Percentiles rank a stretch among this genome's conserved stretches.
Evolutionary conservation across 1,139 yeast genomes (phyloP).

Genomic region (Taphrina communis): DNA sequence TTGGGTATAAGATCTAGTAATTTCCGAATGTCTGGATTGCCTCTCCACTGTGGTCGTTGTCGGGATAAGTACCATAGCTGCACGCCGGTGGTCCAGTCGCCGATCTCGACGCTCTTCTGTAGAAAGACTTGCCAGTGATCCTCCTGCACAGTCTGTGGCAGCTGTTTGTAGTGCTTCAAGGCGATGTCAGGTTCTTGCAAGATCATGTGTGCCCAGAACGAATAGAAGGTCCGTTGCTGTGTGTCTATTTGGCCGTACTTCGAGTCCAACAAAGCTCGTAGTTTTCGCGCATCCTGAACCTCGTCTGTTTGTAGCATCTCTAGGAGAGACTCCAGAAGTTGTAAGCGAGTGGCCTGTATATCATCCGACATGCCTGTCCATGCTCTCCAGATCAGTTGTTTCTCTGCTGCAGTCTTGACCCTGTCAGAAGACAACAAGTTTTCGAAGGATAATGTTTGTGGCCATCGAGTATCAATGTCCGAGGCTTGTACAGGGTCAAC

Average conservation of each 20-base stretch:
- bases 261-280: constrained; percentile 31
- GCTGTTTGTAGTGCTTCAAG: constrained; percentile 4
- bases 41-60: not conserved
- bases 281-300: constrained; percentile 23
- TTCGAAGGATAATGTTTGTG: constrained; percentile 6
- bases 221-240: constrained; percentile 29
- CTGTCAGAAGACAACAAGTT: constrained; percentile 8
- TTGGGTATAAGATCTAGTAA: constrained; percentile 33
- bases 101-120: constrained; percentile 16
- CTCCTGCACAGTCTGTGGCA: not conserved
- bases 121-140: constrained; percentile 14
- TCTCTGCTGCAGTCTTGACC: constrained; percentile 9
- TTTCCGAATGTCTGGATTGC: not conserved
- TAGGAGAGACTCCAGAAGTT: constrained; percentile 25
- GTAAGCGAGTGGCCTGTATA: constrained; percentile 30
- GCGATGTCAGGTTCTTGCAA: constrained; percentile 28
- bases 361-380: constrained; percentile 37
- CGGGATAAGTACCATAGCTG: constrained; percentile 17
- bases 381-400: constrained; percentile 34
- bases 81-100: constrained; percentile 33
- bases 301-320: constrained; percentile 27
- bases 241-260: constrained; percentile 28
- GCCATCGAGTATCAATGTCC: not conserved
- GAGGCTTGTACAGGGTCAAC: not conserved
- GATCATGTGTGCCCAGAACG: constrained; percentile 38